These are phyloP conservation scores for Russula griseocarnosa DNA, from an alignment of 768 basidiomycete species.

Conservation along the genomic window DNA sequence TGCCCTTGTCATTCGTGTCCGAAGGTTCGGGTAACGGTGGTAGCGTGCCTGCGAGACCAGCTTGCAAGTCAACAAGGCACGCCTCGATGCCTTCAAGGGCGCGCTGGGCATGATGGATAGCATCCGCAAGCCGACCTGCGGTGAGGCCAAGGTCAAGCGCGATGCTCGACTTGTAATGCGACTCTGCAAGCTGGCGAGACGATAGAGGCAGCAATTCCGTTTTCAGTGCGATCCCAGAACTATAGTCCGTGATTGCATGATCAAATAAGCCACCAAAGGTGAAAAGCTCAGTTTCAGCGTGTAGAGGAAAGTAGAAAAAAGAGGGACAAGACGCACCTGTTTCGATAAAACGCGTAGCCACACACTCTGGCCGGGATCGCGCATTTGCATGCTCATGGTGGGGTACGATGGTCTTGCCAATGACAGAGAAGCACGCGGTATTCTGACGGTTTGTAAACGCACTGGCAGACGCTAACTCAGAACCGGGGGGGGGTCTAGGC, in stretches of 20 bases:
- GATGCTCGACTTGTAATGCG: conserved; percentile 91
- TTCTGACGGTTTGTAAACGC: too few species aligned
- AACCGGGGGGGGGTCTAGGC: too few species aligned
- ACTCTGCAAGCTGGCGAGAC: conserved; percentile 91
- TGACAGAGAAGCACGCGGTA: too few species aligned
- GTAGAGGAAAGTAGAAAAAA: background rate
- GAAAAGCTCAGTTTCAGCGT: background rate
- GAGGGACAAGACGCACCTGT: too few species aligned
- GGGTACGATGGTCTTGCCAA: too few species aligned
- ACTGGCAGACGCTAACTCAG: too few species aligned
- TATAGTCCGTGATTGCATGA: conserved; percentile 87
- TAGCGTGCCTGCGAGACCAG: conserved; percentile 42
- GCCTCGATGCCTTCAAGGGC: conserved; percentile 75
- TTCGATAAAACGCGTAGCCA: too few species aligned
- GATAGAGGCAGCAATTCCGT: conserved; percentile 68
- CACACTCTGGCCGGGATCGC: too few species aligned
- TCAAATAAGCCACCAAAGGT: conserved; percentile 50
- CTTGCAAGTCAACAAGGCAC: conserved; percentile 58
- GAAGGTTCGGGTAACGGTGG: conserved; percentile 25
- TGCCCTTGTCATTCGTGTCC: conserved; percentile 70
- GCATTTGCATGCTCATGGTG: too few species aligned
- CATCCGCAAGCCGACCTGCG: conserved; percentile 74
- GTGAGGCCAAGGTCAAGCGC: conserved; percentile 92
- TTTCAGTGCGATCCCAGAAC: conserved; percentile 72
- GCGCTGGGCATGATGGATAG: conserved; percentile 75